Percentiles rank a stretch among this genome's conserved stretches.
Evolutionary conservation across 73 alveolate species (phyloP).

Genomic region (Paramecium tetraurelia): DNA sequence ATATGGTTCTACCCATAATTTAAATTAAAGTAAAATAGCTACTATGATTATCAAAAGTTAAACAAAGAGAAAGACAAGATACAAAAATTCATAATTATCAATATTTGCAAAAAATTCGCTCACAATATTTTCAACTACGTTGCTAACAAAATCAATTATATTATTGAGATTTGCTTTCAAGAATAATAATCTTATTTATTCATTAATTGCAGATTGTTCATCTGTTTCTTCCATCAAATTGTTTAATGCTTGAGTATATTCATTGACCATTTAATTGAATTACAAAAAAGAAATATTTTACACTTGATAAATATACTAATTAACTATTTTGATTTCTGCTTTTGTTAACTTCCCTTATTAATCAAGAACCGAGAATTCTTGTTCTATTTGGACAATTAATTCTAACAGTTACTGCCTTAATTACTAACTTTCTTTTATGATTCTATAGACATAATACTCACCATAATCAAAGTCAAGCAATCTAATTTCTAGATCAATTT

Average conservation of each 20-base stretch:
- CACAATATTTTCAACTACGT: background rate
- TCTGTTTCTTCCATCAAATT: background rate
- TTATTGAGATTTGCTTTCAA: background rate
- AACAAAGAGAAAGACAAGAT: background rate
- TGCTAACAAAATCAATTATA: background rate
- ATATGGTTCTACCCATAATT: background rate
- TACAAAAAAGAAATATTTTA: background rate
- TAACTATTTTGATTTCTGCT: background rate
- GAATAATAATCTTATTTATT: background rate
- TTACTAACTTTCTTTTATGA: background rate
- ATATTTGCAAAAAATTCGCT: background rate
- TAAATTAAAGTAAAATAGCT: background rate
- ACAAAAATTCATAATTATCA: background rate
- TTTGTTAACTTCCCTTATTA: background rate
- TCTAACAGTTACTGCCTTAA: background rate
- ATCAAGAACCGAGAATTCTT: background rate
- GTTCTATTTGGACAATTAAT: background rate
- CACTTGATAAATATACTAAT: background rate
- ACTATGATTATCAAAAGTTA: background rate
- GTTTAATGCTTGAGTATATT: background rate
- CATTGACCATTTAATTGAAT: background rate
- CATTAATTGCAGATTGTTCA: background rate
- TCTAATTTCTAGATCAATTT: background rate
- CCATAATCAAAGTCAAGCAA: background rate
- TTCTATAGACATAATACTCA: background rate